phyloP scores from a whole-genome alignment of 23 red algal genomes.

The Gracilariopsis chorda region DNA sequence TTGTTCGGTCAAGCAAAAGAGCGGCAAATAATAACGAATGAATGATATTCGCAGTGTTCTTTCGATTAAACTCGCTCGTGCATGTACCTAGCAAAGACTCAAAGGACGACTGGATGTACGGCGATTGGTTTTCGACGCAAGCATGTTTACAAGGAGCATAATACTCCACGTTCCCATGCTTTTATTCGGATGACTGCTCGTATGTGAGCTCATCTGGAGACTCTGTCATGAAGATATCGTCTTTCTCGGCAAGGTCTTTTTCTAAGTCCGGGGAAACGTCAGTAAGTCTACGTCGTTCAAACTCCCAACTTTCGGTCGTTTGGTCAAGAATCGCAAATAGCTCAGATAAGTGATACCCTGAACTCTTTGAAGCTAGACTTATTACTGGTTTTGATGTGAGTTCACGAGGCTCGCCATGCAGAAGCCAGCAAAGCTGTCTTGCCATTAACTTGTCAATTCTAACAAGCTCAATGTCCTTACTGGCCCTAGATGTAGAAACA shows the following conservation, averaged over 20 bases:
- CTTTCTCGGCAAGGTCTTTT: not conserved
- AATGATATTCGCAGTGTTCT: not conserved
- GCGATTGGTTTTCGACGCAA: not conserved
- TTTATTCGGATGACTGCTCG: not conserved
- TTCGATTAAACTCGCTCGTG: not conserved
- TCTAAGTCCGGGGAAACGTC: slow-evolving; percentile 5
- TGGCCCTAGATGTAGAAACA: not conserved
- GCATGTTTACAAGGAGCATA: not conserved
- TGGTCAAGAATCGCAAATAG: not conserved
- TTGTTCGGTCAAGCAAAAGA: slow-evolving; percentile 42
- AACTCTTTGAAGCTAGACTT: not conserved
- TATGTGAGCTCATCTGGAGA: not conserved
- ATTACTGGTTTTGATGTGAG: not conserved
- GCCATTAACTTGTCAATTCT: slow-evolving; percentile 49
- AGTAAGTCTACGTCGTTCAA: not conserved
- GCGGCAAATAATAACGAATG: slow-evolving; percentile 36
- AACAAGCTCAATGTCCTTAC: slow-evolving; percentile 48
- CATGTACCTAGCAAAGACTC: not conserved
- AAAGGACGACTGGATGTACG: not conserved
- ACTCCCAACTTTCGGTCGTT: not conserved
- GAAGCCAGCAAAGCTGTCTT: slow-evolving; percentile 12
- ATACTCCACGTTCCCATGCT: not conserved
- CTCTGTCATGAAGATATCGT: not conserved
- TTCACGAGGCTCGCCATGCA: not conserved
- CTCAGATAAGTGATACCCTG: not conserved